These are phyloP conservation scores for Chrysoporthe deuterocubensis DNA, from an alignment of 2,329 filamentous ascomycete species.

Conservation along the genomic window DNA sequence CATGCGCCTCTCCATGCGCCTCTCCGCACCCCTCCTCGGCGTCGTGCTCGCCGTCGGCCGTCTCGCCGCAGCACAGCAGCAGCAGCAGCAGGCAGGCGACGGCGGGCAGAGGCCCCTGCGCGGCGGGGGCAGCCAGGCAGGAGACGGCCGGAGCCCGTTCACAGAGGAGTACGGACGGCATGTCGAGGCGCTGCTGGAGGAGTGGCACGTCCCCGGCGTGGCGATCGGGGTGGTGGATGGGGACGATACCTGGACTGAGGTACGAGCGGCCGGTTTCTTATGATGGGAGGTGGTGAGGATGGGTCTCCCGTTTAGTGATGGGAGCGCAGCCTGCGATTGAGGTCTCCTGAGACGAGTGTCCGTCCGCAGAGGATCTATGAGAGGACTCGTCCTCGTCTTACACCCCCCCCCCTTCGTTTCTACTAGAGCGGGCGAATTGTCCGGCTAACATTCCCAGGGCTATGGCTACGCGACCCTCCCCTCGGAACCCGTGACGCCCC, in stretches of 20 bases:
- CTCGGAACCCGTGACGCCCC: constrained; percentile 44
- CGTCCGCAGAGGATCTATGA: not conserved
- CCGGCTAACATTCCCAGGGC: constrained; percentile 43
- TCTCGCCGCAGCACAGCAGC: not conserved
- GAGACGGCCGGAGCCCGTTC: constrained; percentile 21
- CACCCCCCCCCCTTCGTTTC: too few relatives aligned
- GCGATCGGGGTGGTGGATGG: constrained; percentile 53
- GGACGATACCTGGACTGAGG: constrained; percentile 45
- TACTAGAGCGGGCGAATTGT: too few relatives aligned
- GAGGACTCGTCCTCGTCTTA: too few relatives aligned
- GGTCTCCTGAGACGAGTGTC: not conserved
- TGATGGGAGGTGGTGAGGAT: not conserved
- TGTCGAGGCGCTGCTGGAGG: constrained; percentile 37
- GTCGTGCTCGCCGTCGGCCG: not conserved
- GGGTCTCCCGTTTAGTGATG: not conserved
- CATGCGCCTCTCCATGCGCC: not conserved
- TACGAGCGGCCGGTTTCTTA: constrained; percentile 31
- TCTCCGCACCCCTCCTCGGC: not conserved
- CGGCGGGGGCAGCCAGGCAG: not conserved
- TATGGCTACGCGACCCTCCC: constrained; percentile 47
- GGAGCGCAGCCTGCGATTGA: not conserved
- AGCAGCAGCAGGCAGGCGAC: too few relatives aligned
- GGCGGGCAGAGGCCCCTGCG: constrained; percentile 9
- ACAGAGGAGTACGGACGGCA: constrained; percentile 25
- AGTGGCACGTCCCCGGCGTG: constrained; percentile 54